A percentile compares a stretch with the other conserved stretches of the same genome.
Evolutionary conservation across 495 filamentous ascomycete genomes (phyloP).

Genomic region (Penicillium lagena): DNA sequence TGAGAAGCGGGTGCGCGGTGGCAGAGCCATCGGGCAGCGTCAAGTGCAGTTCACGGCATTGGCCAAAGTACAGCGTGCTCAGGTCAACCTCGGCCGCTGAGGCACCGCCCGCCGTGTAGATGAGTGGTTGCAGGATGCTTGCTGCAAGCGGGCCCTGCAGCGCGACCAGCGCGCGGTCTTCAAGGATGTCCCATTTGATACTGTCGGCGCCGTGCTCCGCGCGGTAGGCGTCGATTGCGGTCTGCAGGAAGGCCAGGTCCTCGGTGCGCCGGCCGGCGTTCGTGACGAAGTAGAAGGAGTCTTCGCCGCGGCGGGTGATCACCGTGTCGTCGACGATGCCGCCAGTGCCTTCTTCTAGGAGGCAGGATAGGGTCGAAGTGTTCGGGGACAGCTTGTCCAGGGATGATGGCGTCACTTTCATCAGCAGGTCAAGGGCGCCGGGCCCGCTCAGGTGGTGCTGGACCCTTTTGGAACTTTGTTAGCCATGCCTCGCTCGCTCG

Average conservation of each 20-base stretch:
- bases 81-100: conserved; percentile 48
- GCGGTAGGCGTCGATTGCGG: conserved; percentile 54
- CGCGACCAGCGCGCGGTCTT: conserved; percentile 65
- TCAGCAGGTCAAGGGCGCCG: conserved; percentile 68
- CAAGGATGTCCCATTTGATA: conserved; percentile 65
- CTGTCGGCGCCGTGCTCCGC: conserved; percentile 37
- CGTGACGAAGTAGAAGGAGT: conserved; percentile 84
- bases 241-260: conserved; percentile 66
- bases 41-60: conserved; percentile 52
- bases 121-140: conserved; percentile 54
- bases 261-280: conserved; percentile 91
- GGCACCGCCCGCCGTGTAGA: conserved; percentile 27
- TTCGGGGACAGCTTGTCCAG: conserved; percentile 49
- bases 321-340: conserved; percentile 93
- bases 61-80: conserved; percentile 71
- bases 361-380: conserved; percentile 70
- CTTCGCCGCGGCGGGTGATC: conserved; percentile 64
- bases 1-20: conserved; percentile 52
- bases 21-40: conserved; percentile 38
- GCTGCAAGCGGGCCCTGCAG: conserved; percentile 79
- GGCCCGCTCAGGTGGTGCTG: conserved; percentile 71
- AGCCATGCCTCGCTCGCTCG: conserved; percentile 2
- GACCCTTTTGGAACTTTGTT: conserved; percentile 39
- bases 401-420: conserved; percentile 70
- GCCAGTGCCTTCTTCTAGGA: conserved; percentile 71